These are phyloP conservation scores for Plasmodium cynomolgi DNA, from an alignment of 169 alveolate species.

Conservation along the genomic window DNA sequence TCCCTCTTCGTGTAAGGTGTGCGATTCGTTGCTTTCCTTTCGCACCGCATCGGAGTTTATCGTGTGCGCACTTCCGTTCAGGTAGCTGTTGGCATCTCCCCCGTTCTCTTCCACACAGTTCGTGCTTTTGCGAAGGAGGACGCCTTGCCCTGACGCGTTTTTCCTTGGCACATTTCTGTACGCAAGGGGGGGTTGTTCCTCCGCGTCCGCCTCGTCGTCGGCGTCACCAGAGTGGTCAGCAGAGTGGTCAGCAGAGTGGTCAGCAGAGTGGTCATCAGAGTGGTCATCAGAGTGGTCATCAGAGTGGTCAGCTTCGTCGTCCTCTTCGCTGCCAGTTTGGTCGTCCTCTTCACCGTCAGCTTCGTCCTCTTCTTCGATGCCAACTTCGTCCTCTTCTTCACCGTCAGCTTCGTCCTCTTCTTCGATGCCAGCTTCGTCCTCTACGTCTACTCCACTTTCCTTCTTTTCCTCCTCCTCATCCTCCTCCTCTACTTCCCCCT, in stretches of 20 bases:
- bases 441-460: conserved; percentile 3
- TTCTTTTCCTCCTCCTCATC: background rate
- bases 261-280: too few species aligned
- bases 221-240: background rate
- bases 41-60: background rate
- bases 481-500: background rate
- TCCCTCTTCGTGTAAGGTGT: background rate
- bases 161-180: background rate
- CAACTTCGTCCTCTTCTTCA: background rate
- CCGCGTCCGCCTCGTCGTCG: background rate
- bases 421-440: conserved; percentile 2
- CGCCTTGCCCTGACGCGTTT: background rate
- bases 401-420: background rate
- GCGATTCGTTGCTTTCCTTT: background rate
- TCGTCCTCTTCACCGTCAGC: background rate
- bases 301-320: background rate
- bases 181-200: background rate
- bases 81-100: background rate
- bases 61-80: background rate
- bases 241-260: too few species aligned
- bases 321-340: background rate
- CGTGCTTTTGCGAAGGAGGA: background rate
- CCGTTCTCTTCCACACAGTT: background rate
- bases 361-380: conserved; percentile 24
- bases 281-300: too few species aligned